A percentile compares a stretch with the other conserved stretches of the same genome.
phyloP scores from a whole-genome alignment of 2,329 filamentous ascomycete genomes.

The Penicillium sp. region DNA sequence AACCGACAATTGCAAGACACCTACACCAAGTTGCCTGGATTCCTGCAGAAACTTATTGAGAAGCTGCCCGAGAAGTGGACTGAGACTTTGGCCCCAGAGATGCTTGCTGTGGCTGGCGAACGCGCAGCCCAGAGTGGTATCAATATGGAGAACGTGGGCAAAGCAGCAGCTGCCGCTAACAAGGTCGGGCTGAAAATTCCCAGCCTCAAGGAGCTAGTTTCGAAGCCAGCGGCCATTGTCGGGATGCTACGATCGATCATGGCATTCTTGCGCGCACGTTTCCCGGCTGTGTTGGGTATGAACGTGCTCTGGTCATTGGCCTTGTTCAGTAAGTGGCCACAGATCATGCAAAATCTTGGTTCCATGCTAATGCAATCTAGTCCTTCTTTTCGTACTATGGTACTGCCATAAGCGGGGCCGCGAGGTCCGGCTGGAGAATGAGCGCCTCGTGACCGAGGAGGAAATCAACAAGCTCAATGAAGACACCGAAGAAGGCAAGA shows the following conservation, averaged over 20 bases:
- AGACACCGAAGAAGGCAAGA: constrained; percentile 30
- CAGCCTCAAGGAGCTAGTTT: constrained; percentile 74
- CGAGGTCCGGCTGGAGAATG: constrained; percentile 73
- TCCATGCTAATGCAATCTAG: constrained; percentile 41
- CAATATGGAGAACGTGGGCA: constrained; percentile 51
- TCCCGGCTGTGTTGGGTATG: constrained; percentile 86
- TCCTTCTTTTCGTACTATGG: constrained; percentile 92
- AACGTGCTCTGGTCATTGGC: constrained; percentile 89
- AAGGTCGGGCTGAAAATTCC: constrained; percentile 67
- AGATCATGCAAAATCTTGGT: neutral
- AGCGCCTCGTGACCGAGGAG: constrained; percentile 48
- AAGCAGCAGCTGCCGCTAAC: constrained; percentile 58
- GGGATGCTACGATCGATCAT: constrained; percentile 87
- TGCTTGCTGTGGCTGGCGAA: constrained; percentile 75
- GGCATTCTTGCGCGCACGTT: constrained; percentile 79
- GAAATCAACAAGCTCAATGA: constrained; percentile 44
- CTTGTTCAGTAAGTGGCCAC: constrained; percentile 67
- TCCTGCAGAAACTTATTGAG: constrained; percentile 82
- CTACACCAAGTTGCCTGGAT: constrained; percentile 67
- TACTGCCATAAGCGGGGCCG: constrained; percentile 95
- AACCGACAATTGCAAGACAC: constrained; percentile 63
- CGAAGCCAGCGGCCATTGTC: constrained; percentile 81
- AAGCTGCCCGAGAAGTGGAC: constrained; percentile 80
- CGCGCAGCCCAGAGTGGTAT: constrained; percentile 60
- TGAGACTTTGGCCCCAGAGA: constrained; percentile 70